Evolutionary conservation across 2,329 filamentous ascomycete species (phyloP).

Genomic region (Phyllosticta capitalensis): DNA sequence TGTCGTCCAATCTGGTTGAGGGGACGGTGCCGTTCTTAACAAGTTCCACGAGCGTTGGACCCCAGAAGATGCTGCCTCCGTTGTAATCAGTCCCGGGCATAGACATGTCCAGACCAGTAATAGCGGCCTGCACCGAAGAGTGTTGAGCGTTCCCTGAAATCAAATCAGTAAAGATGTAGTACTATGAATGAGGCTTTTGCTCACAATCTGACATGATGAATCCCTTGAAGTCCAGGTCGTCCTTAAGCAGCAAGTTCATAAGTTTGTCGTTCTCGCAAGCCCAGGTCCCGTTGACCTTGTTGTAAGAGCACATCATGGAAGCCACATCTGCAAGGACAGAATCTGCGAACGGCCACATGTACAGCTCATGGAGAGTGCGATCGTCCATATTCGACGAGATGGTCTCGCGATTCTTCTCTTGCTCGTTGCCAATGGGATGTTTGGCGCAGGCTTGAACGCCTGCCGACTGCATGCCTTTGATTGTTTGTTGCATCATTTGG

Average conservation of each 20-base stretch:
- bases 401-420: conserved; percentile 46
- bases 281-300: conserved; percentile 40
- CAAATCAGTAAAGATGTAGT: not conserved
- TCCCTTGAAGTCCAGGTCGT: conserved; percentile 42
- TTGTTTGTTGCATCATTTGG: conserved; percentile 30
- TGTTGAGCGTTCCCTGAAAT: conserved; percentile 34
- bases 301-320: conserved; percentile 49
- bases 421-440: conserved; percentile 53
- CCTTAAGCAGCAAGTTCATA: conserved; percentile 43
- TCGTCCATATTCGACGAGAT: conserved; percentile 56
- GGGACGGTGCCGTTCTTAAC: conserved; percentile 39
- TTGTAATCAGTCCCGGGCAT: conserved; percentile 42
- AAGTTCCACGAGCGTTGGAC: conserved; percentile 42
- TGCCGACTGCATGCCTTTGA: conserved; percentile 30
- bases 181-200: conserved; percentile 12
- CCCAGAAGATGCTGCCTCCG: conserved; percentile 44
- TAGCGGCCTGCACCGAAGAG: conserved; percentile 34
- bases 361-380: conserved; percentile 54
- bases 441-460: conserved; percentile 37
- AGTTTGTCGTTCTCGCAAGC: conserved; percentile 40
- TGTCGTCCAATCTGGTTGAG: conserved; percentile 32
- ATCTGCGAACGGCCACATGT: conserved; percentile 58
- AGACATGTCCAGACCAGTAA: conserved; percentile 44
- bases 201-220: conserved; percentile 39
- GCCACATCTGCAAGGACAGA: conserved; percentile 48